Evolutionary conservation across 805 yeast species (phyloP).

Genomic region (Barnettozyma botsteinii): DNA sequence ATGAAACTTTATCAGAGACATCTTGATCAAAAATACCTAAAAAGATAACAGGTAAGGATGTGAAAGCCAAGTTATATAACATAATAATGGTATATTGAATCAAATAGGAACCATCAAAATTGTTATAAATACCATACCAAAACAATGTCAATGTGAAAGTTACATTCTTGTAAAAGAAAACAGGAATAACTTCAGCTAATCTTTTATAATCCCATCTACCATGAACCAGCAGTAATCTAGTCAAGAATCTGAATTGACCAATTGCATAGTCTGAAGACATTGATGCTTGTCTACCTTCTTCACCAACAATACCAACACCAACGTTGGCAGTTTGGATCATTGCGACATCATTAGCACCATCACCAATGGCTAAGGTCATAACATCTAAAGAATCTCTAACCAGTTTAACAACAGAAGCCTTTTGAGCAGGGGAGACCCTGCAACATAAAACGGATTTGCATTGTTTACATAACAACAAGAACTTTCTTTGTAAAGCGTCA

Average conservation of each 20-base stretch:
- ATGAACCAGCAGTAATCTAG: conserved; percentile 64
- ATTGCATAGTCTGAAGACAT: conserved; percentile 86
- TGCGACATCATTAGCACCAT: conserved; percentile 86
- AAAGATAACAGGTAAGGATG: conserved; percentile 75
- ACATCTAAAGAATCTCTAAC: conserved; percentile 72
- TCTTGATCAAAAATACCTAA: conserved; percentile 80
- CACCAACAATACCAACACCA: conserved; percentile 89
- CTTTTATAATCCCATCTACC: conserved; percentile 87
- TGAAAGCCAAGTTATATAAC: conserved; percentile 79
- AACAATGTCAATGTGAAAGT: conserved; percentile 67
- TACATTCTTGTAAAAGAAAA: conserved; percentile 75
- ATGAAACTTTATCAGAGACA: conserved; percentile 61
- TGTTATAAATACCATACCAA: conserved; percentile 72
- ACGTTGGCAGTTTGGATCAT: conserved; percentile 87
- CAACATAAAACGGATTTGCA: conserved; percentile 81
- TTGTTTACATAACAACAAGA: conserved; percentile 67
- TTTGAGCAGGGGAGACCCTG: conserved; percentile 84
- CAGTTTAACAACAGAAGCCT: conserved; percentile 74
- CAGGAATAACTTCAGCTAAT: conserved; percentile 77
- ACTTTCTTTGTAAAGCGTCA: conserved; percentile 44
- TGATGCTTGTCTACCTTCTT: conserved; percentile 85
- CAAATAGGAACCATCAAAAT: conserved; percentile 76
- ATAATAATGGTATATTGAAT: conserved; percentile 74
- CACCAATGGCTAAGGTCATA: conserved; percentile 85
- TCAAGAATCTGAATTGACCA: conserved; percentile 72